A percentile compares a stretch with the other conserved stretches of the same genome.
These are phyloP conservation scores for Solioccasus polychromus DNA, from an alignment of 768 basidiomycete species.

Conservation along the genomic window DNA sequence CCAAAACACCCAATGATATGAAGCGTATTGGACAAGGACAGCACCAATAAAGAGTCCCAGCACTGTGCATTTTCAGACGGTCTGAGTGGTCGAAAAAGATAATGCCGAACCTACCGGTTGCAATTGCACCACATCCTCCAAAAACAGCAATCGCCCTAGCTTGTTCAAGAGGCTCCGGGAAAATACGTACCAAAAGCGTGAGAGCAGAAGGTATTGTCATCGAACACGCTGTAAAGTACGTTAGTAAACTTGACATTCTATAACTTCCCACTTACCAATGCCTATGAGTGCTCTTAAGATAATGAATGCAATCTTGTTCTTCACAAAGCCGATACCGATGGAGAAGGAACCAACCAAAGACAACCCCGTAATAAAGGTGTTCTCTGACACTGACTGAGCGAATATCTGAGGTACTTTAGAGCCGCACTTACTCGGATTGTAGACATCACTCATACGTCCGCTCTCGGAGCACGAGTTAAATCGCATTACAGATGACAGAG, in stretches of 20 bases:
- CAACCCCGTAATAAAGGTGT: slow-evolving; percentile 41
- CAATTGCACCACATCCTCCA: slow-evolving; percentile 45
- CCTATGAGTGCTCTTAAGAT: slow-evolving; percentile 52
- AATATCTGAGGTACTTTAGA: slow-evolving; percentile 20
- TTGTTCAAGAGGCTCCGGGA: slow-evolving; percentile 45
- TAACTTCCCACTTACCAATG: slow-evolving; percentile 29
- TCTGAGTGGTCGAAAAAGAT: not conserved
- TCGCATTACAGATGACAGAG: not conserved
- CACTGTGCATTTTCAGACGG: slow-evolving; percentile 24
- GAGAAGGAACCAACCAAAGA: slow-evolving; percentile 41
- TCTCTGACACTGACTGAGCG: slow-evolving; percentile 36
- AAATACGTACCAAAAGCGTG: slow-evolving; percentile 49
- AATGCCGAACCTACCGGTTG: slow-evolving; percentile 33
- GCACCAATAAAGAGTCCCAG: slow-evolving; percentile 45
- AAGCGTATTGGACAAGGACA: slow-evolving; percentile 36
- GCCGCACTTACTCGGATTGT: slow-evolving; percentile 30
- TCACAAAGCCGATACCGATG: slow-evolving; percentile 45
- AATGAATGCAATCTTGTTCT: slow-evolving; percentile 45
- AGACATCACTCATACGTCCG: slow-evolving; percentile 26
- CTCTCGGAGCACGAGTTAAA: slow-evolving; percentile 20
- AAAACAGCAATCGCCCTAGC: slow-evolving; percentile 48
- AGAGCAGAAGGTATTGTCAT: slow-evolving; percentile 51
- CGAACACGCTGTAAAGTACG: slow-evolving; percentile 36
- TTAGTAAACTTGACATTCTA: not conserved
- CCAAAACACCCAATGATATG: slow-evolving; percentile 54